These are phyloP conservation scores for Aspergillus uvarum DNA, from an alignment of 2,329 filamentous ascomycete species.

Conservation along the genomic window DNA sequence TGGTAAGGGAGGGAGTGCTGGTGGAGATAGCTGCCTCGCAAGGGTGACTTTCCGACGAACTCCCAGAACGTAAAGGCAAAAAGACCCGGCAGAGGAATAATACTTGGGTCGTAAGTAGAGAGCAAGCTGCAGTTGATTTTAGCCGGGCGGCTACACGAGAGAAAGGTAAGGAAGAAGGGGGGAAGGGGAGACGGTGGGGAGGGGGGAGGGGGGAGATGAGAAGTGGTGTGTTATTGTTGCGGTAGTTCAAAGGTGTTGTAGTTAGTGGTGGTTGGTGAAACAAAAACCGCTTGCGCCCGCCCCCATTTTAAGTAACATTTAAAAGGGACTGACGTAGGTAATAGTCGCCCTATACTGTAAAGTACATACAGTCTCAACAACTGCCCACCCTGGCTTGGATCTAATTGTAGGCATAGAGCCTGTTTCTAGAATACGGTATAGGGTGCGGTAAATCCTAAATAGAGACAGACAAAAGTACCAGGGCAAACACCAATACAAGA, in stretches of 20 bases:
- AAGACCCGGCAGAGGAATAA: background rate
- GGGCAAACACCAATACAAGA: background rate
- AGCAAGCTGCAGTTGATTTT: background rate
- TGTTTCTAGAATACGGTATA: no score
- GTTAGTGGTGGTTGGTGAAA: no score
- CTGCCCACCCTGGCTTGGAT: no score
- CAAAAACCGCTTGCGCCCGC: no score
- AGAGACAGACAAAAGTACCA: background rate
- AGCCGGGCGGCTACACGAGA: background rate
- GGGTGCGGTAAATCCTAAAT: no score
- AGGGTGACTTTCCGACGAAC: background rate
- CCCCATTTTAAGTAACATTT: no score
- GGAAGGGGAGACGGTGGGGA: constrained; percentile 18
- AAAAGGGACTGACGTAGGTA: no score
- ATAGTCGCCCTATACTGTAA: no score
- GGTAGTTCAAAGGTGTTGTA: no score
- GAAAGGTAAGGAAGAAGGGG: background rate
- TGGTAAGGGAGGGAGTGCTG: constrained; percentile 12
- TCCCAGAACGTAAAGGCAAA: background rate
- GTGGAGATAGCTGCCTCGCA: background rate
- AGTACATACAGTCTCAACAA: no score
- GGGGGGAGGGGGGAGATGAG: constrained; percentile 1
- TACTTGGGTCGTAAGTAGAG: background rate
- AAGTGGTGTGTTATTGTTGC: background rate
- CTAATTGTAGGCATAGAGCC: no score